phyloP scores from a whole-genome alignment of 2,329 filamentous ascomycete genomes.

The Colletotrichum sansevieriae region DNA sequence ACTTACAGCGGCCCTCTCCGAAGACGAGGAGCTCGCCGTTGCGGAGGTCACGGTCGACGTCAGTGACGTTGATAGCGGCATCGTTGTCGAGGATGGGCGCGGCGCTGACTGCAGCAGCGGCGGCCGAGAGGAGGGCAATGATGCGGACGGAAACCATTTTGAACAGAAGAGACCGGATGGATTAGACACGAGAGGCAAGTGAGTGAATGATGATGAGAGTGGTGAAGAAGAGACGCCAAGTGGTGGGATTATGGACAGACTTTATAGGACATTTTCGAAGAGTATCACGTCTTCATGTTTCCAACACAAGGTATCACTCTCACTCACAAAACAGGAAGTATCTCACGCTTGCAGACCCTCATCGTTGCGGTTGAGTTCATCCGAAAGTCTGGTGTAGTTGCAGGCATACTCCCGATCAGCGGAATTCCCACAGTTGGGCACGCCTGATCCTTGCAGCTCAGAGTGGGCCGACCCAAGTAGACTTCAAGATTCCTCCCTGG shows the following conservation, averaged over 20 bases:
- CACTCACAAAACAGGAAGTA: background rate
- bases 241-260: background rate
- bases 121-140: conserved; percentile 21
- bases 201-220: conserved; percentile 17
- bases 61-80: conserved; percentile 1
- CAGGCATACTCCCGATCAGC: conserved; percentile 9
- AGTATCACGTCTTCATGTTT: conserved; percentile 5
- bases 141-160: conserved; percentile 22
- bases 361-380: conserved; percentile 7
- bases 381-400: background rate
- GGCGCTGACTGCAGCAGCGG: conserved; percentile 23
- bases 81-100: conserved; percentile 7
- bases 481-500: conserved; percentile 5
- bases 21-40: conserved; percentile 22
- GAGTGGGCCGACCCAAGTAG: background rate
- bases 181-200: background rate
- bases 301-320: background rate
- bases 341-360: background rate
- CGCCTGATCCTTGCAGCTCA: conserved; percentile 3
- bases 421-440: background rate
- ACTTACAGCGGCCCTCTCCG: conserved; percentile 18
- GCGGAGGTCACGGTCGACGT: conserved; percentile 20
- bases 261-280: conserved; percentile 10
- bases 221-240: background rate
- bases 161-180: background rate